Conservation (phyloP, 352 stramenopile species). For the Elongisporangium anandrum region DNA sequence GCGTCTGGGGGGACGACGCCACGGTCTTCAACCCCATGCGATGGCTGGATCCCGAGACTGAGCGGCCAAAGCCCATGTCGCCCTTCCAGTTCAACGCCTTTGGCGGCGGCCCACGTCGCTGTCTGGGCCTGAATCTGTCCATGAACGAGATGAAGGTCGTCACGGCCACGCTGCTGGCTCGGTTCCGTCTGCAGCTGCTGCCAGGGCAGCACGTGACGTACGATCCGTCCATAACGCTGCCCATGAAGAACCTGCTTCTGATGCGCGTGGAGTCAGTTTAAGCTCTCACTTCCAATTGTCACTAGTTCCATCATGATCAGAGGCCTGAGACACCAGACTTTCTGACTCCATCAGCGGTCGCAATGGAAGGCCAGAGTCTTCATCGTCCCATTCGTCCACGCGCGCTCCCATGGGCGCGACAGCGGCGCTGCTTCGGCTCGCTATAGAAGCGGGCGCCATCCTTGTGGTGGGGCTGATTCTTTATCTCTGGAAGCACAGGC, state of each 20-base stretch:
- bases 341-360: neutral
- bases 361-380: neutral
- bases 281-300: neutral
- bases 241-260: slow-evolving; percentile 26
- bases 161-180: slow-evolving; percentile 36
- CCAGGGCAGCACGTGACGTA: slow-evolving; percentile 31
- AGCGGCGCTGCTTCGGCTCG: neutral
- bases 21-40: slow-evolving; percentile 47
- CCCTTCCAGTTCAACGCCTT: slow-evolving; percentile 14
- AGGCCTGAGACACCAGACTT: too few species aligned
- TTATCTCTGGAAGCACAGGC: neutral
- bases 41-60: slow-evolving; percentile 24
- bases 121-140: slow-evolving; percentile 43
- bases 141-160: slow-evolving; percentile 58
- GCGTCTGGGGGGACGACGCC: slow-evolving; percentile 45
- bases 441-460: neutral
- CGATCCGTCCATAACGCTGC: slow-evolving; percentile 36
- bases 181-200: slow-evolving; percentile 36
- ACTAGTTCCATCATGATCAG: too few species aligned
- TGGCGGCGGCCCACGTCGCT: slow-evolving; percentile 41
- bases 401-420: neutral
- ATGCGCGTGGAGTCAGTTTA: neutral
- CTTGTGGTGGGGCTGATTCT: neutral
- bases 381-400: neutral
- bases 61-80: too few species aligned